Base-by-base conservation (phyloP, 352 stramenopile genomes). In the Phytopythium delawarense region DNA sequence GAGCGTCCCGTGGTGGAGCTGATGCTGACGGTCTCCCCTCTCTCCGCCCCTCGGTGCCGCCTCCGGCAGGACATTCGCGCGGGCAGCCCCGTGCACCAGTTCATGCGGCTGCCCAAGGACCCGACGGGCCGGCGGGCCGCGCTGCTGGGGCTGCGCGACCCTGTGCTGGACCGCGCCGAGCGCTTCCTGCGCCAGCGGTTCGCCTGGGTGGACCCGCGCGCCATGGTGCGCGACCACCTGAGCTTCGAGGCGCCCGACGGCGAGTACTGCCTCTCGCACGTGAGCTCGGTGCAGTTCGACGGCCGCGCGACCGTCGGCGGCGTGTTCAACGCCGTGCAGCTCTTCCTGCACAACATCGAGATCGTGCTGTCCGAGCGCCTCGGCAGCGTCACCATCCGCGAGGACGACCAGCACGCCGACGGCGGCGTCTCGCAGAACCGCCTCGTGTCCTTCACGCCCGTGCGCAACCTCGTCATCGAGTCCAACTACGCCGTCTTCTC, bases 401-500 rank as follows among this genome's bases (percentile, higher is more conserved):
- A 78, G 59, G 61, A 69, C 56, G 67, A 75, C 42, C 59, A 69
- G 61, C 53, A 30, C 37, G 56, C 62, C n/a, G 37, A 61, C 32
- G 34, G 37, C 23, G 61, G 65, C 39, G 39, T 65, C 30, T 69
- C 65, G 42, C 67, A 75, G 60, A 56, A 67, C 40, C 71, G 71
- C 6, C 32, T 74, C 35, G 57, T 78, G 15, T 30, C 59, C 12
- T 71, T 60, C 25, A 74, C 69, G 23, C 73, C 74, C 0, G 61
- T 69, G 1, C 57, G 68, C 0, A 67, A 68, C 0, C 55, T 78
- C 18, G 56, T 62, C 11, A 72, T 85, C 56, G 78, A 88, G 69
- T 76, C 75, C 23, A 84, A 84, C 51, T 71, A 57, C 4, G 64
- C 75, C 0, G 67, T 78, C 51, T 79, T 76, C 42, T 78, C 73